These are phyloP conservation scores for Gnomoniopsis smithogilvyi DNA, from an alignment of 2,329 filamentous ascomycete genomes.

Conservation along the genomic window DNA sequence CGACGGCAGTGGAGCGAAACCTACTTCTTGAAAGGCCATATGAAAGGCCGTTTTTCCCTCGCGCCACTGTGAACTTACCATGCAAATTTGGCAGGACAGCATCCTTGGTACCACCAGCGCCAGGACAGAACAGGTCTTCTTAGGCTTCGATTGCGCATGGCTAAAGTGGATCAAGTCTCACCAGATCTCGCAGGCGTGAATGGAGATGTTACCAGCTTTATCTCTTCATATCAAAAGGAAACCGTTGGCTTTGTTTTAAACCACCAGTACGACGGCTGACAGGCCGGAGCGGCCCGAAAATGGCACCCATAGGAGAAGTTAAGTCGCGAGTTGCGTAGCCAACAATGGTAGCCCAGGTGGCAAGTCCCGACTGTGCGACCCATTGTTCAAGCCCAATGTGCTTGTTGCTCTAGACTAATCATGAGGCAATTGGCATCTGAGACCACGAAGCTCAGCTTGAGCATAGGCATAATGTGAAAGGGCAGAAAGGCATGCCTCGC, in stretches of 20 bases:
- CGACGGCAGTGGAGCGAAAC: neutral
- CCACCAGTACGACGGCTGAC: neutral
- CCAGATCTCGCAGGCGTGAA: slow-evolving; percentile 14
- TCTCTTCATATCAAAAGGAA: neutral
- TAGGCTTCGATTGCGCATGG: slow-evolving; percentile 18
- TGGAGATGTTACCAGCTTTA: neutral
- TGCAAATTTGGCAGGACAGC: slow-evolving; percentile 9
- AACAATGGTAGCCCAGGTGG: too few relatives aligned
- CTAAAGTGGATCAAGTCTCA: slow-evolving; percentile 16
- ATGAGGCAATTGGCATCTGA: neutral
- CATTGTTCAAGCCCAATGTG: neutral
- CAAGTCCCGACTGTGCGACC: neutral
- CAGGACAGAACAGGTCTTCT: slow-evolving; percentile 12
- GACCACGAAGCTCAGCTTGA: neutral
- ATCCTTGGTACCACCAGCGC: slow-evolving; percentile 16
- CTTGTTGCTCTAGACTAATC: neutral
- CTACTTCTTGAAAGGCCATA: neutral
- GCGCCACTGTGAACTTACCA: neutral
- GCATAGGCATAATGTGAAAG: neutral
- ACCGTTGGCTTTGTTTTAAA: neutral
- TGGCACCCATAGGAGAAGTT: neutral
- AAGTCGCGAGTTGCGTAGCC: neutral
- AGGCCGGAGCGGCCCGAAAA: slow-evolving; percentile 10
- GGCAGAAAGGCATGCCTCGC: neutral
- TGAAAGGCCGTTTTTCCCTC: slow-evolving; percentile 1